phyloP scores from a whole-genome alignment of 2,329 filamentous ascomycete species.

The Trichophaea hybrida region DNA sequence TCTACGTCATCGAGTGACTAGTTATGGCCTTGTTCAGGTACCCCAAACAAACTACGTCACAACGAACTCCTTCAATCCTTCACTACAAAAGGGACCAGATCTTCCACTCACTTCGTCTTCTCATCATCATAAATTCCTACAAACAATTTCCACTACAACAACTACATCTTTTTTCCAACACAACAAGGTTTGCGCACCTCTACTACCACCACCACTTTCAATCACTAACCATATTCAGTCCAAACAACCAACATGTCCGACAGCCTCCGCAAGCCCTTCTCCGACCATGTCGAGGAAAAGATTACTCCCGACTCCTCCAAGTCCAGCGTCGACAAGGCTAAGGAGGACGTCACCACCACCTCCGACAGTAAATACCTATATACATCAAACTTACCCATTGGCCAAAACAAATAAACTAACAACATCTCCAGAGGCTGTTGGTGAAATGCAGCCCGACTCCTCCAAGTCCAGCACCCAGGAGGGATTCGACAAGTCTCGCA shows the following conservation, averaged over 20 bases:
- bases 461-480: slow-evolving; percentile 43
- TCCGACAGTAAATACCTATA: slow-evolving; percentile 39
- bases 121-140: not conserved
- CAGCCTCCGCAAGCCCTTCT: slow-evolving; percentile 46
- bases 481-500: slow-evolving; percentile 37
- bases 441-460: slow-evolving; percentile 38
- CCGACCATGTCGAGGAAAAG: slow-evolving; percentile 32
- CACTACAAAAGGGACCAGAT: not conserved
- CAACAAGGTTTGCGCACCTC: not conserved
- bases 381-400: not conserved
- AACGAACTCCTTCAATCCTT: not conserved
- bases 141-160: not conserved
- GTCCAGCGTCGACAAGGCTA: slow-evolving; percentile 45
- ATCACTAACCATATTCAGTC: slow-evolving; percentile 14
- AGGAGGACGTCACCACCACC: slow-evolving; percentile 42
- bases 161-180: not conserved
- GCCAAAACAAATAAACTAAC: not conserved
- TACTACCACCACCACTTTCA: not conserved
- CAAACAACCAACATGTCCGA: slow-evolving; percentile 43
- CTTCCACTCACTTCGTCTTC: not conserved
- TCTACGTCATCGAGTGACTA: too few relatives aligned
- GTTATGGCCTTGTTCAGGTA: too few relatives aligned
- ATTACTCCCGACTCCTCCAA: slow-evolving; percentile 43
- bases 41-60: not conserved
- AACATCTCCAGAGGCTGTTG: slow-evolving; percentile 26